Evolutionary conservation across 495 filamentous ascomycete genomes (phyloP).

Genomic region (Rusavskia elegans): DNA sequence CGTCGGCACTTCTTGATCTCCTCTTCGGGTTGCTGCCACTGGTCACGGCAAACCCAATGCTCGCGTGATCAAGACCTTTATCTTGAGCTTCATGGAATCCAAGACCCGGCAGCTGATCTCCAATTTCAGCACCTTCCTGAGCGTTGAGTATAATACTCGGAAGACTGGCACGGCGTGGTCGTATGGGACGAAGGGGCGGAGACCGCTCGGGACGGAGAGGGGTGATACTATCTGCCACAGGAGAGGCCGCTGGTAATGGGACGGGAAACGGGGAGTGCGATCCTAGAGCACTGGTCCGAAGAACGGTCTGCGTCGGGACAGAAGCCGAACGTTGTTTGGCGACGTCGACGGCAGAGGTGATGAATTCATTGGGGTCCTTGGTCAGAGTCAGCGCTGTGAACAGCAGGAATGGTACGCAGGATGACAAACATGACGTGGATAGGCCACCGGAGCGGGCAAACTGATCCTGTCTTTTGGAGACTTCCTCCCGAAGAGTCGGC

Average conservation of each 20-base stretch:
- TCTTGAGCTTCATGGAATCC: slow-evolving; percentile 5
- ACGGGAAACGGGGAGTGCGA: slow-evolving; percentile 7
- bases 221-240: neutral
- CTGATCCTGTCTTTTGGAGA: slow-evolving; percentile 12
- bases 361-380: slow-evolving; percentile 11
- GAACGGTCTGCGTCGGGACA: slow-evolving; percentile 7
- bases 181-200: slow-evolving; percentile 3
- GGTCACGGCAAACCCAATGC: slow-evolving; percentile 15
- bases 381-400: neutral
- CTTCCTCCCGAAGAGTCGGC: slow-evolving; percentile 11
- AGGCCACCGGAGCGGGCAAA: slow-evolving; percentile 8
- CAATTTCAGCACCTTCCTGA: slow-evolving; percentile 7
- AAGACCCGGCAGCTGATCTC: slow-evolving; percentile 9
- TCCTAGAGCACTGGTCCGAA: slow-evolving; percentile 12
- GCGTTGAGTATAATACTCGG: slow-evolving; percentile 9
- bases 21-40: slow-evolving; percentile 18
- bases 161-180: slow-evolving; percentile 12
- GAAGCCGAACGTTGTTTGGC: slow-evolving; percentile 8
- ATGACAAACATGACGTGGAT: slow-evolving; percentile 8
- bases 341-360: slow-evolving; percentile 11
- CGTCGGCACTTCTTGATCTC: slow-evolving; percentile 19
- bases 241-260: neutral
- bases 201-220: slow-evolving; percentile 3
- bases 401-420: neutral
- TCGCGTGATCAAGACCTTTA: slow-evolving; percentile 3